These are phyloP conservation scores for maize (Zea mays) DNA, from an alignment of 176 grass and related monocot species.

Conservation along the genomic window Zm-B73-REFERENCE-NAM-5.0 NC_050101.1:108340501-108341000, in stretches of 20 bases:
- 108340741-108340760: slow-evolving; percentile 13
- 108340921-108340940: no score
- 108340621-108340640: slow-evolving; percentile 12
- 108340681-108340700: background rate
- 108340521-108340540: background rate
- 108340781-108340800: background rate
- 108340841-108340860: background rate
- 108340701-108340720: slow-evolving; percentile 13
- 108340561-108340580: background rate
- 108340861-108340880: no score
- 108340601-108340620: slow-evolving; percentile 8
- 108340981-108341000: slow-evolving; percentile 15
- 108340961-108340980: background rate
- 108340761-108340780: slow-evolving; percentile 11
- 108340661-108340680: background rate
- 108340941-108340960: no score
- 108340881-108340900: no score
- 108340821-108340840: background rate
- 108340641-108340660: background rate
- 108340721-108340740: background rate
- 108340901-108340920: no score
- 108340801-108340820: no score
- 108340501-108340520: background rate
- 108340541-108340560: background rate
- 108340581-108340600: slow-evolving; percentile 26